These are phyloP conservation scores for Phalaenopsis equestris DNA, from an alignment of 106 monocot species.

Conservation along the genomic window DNA sequence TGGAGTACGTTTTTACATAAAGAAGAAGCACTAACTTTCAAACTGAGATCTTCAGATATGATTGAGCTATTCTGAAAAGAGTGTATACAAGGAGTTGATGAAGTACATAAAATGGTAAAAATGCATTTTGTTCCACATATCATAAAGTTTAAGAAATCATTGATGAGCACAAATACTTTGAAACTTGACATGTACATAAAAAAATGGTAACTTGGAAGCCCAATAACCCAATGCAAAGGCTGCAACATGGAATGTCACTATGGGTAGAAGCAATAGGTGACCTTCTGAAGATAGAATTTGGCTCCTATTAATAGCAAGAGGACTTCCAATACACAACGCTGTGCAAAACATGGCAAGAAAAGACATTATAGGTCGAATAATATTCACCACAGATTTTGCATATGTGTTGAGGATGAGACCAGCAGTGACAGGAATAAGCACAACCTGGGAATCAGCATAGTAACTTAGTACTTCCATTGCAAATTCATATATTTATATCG, in stretches of 20 bases:
- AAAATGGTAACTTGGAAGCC: constrained; percentile 71
- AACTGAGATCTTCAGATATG: no score
- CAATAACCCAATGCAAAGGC: constrained; percentile 84
- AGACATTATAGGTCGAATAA: constrained; percentile 86
- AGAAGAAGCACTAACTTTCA: neutral
- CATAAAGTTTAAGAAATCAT: constrained; percentile 1
- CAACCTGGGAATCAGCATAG: constrained; percentile 44
- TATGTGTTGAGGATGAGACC: constrained; percentile 91
- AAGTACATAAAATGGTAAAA: neutral
- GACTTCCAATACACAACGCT: constrained; percentile 94
- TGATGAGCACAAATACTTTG: neutral
- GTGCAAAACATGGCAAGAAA: constrained; percentile 97
- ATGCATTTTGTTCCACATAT: neutral
- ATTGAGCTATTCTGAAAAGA: neutral
- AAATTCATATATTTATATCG: neutral
- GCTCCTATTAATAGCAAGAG: constrained; percentile 81
- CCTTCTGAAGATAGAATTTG: constrained; percentile 77
- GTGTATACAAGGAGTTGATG: neutral
- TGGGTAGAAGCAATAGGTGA: constrained; percentile 62
- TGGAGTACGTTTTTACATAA: neutral
- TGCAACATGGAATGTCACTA: constrained; percentile 73
- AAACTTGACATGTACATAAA: constrained; percentile 19
- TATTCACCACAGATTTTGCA: constrained; percentile 70
- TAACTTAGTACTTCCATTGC: neutral
- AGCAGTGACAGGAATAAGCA: constrained; percentile 64